Evolutionary conservation across 768 basidiomycete genomes (phyloP).

Genomic region (Calocybe gangraenosa): DNA sequence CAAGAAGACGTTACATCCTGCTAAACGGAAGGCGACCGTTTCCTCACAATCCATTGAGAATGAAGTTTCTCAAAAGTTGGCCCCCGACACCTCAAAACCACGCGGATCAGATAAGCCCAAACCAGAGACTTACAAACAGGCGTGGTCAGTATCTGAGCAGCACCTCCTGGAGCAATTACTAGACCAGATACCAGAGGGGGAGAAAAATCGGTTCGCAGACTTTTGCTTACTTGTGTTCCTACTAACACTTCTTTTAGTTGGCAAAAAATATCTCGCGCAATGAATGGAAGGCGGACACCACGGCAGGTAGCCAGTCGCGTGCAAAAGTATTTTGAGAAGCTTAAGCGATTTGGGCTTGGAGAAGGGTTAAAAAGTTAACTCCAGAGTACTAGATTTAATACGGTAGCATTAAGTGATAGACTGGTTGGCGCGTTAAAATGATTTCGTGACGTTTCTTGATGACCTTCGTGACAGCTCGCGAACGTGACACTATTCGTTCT

Average conservation of each 20-base stretch:
- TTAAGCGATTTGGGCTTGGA: slow-evolving; percentile 60
- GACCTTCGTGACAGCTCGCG: slow-evolving; percentile 12
- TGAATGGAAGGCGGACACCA: slow-evolving; percentile 73
- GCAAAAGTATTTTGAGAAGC: slow-evolving; percentile 84
- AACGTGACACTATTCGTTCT: slow-evolving; percentile 12
- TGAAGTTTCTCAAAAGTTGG: not conserved
- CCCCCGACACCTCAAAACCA: slow-evolving; percentile 4
- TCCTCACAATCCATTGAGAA: not conserved
- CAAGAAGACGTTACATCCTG: not conserved
- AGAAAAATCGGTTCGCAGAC: slow-evolving; percentile 60
- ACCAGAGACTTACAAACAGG: slow-evolving; percentile 78
- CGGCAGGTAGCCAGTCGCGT: slow-evolving; percentile 87
- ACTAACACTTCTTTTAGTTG: slow-evolving; percentile 40
- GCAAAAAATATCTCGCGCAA: slow-evolving; percentile 78
- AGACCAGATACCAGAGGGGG: slow-evolving; percentile 73
- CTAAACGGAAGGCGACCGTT: slow-evolving; percentile 6
- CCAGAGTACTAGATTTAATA: too few relatives aligned
- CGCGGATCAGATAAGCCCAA: slow-evolving; percentile 33
- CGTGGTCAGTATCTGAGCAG: slow-evolving; percentile 75
- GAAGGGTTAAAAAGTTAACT: too few relatives aligned
- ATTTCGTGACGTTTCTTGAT: too few relatives aligned
- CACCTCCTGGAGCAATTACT: slow-evolving; percentile 70
- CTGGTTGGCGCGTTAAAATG: too few relatives aligned
- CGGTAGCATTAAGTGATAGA: too few relatives aligned
- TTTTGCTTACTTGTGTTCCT: not conserved